Evolutionary conservation across 768 basidiomycete species (phyloP).

Genomic region (Boletus vermiculosoides): DNA sequence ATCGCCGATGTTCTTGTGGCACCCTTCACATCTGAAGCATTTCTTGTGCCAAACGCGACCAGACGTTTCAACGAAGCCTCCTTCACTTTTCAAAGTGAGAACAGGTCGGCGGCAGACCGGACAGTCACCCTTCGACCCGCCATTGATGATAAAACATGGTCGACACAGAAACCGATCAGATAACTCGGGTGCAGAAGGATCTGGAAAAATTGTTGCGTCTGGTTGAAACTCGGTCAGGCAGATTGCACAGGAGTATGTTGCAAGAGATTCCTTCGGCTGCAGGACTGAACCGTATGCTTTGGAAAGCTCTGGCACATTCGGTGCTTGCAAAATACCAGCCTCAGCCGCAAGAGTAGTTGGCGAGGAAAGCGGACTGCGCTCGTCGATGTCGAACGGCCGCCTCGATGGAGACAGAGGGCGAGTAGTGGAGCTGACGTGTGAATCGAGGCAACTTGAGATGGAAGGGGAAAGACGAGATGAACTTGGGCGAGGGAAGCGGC

Average conservation of each 20-base stretch:
- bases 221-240: slow-evolving; percentile 69
- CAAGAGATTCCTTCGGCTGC: slow-evolving; percentile 73
- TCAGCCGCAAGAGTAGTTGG: slow-evolving; percentile 51
- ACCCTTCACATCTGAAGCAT: slow-evolving; percentile 76
- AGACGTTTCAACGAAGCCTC: slow-evolving; percentile 70
- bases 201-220: slow-evolving; percentile 84
- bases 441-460: slow-evolving; percentile 50
- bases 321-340: slow-evolving; percentile 59
- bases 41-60: slow-evolving; percentile 77
- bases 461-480: slow-evolving; percentile 33
- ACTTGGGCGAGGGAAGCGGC: slow-evolving; percentile 52
- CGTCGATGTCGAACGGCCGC: slow-evolving; percentile 26
- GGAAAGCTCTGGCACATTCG: slow-evolving; percentile 60
- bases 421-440: slow-evolving; percentile 56
- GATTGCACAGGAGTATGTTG: slow-evolving; percentile 63
- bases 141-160: slow-evolving; percentile 66
- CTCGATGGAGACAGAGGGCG: slow-evolving; percentile 62
- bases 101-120: slow-evolving; percentile 67
- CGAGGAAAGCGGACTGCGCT: slow-evolving; percentile 26
- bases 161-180: slow-evolving; percentile 68
- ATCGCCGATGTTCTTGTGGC: slow-evolving; percentile 69
- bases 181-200: slow-evolving; percentile 39
- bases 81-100: slow-evolving; percentile 71
- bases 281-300: slow-evolving; percentile 86
- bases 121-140: slow-evolving; percentile 78